Evolutionary conservation across 306 rosid genomes (phyloP), one percentile per base, ranked within the genome.

Genomic region (Quercus wislizeni): DNA sequence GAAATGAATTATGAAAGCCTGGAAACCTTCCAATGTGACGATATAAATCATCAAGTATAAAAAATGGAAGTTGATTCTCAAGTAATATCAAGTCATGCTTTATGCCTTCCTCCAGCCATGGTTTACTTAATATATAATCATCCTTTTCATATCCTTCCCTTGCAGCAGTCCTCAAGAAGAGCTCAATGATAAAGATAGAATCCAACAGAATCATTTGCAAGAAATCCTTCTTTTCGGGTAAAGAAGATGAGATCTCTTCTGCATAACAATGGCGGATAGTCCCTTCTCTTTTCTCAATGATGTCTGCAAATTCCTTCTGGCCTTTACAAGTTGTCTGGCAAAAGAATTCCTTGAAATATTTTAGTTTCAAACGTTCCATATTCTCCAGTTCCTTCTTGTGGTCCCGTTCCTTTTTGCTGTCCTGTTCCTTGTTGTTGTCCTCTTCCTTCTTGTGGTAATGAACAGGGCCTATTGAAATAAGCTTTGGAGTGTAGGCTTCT

Each of bases 1-100:
- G 0, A 6, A 55, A 55, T 0, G 46, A 38, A 0, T 7, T 7
- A 7, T 0, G 43, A 38, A 38, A 0, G 10, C 43, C 0, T 38
- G 0, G 2, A 38, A 0, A 38, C 0, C 2, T 0, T 38, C 46
- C 46, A 38, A 38, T 38, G 11, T 7, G 46, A 7, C 0, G 46
- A 38, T 38, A 0, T 7, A 38, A 38, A 0, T 38, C 1, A 0
- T 38, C 46, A 7, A 38, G 46, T 1, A 38, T 38, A 0, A 38
- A 38, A 38, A 38, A 38, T 38, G 46, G 46, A 38, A 38, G 46
- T 0, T 38, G 46, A 38, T 38, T 38, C 46, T 38, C 46, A 38
- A 38, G 46, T 38, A 55, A 55, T 55, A 55, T 55, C 59, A 55
- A 55, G 59, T 55, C 59, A 4, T 4, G 20, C 59, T 17, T n/a